Evolutionary conservation across 306 rosid species (phyloP).

Genomic region (Glycine tomentella): DNA sequence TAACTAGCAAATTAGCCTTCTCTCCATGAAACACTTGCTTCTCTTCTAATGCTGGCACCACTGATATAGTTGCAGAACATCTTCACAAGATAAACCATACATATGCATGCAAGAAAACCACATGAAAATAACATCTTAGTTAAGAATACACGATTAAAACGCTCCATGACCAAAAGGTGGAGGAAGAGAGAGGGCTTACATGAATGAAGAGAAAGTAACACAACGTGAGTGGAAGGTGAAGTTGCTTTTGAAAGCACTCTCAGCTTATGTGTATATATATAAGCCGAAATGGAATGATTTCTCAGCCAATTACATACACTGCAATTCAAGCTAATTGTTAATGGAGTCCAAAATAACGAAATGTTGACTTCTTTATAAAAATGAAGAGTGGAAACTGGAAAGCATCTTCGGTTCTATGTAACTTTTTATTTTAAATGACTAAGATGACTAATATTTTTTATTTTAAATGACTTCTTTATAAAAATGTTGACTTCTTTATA

Average conservation of each 20-base stretch:
- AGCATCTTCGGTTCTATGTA: no score
- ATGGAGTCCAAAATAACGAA: no score
- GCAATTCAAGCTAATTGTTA: no score
- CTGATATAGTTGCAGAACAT: constrained; percentile 63
- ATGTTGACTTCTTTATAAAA: no score
- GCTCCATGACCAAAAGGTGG: neutral
- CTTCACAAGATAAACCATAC: constrained; percentile 47
- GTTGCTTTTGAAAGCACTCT: constrained; percentile 46
- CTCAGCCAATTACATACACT: no score
- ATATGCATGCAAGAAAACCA: constrained; percentile 5
- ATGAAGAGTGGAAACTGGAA: no score
- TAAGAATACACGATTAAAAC: constrained; percentile 4
- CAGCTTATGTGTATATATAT: no score
- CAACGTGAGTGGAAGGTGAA: constrained; percentile 40
- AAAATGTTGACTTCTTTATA: no score
- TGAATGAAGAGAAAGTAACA: constrained; percentile 46
- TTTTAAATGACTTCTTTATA: no score
- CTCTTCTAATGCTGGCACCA: constrained; percentile 52
- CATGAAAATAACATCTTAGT: neutral
- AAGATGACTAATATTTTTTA: no score
- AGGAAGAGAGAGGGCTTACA: constrained; percentile 32
- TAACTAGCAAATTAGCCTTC: constrained; percentile 55
- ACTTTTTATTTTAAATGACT: no score
- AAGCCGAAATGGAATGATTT: no score
- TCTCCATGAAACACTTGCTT: constrained; percentile 56